Evolutionary conservation across 345 rosid species (phyloP).

Genomic region (Brassica cretica): DNA sequence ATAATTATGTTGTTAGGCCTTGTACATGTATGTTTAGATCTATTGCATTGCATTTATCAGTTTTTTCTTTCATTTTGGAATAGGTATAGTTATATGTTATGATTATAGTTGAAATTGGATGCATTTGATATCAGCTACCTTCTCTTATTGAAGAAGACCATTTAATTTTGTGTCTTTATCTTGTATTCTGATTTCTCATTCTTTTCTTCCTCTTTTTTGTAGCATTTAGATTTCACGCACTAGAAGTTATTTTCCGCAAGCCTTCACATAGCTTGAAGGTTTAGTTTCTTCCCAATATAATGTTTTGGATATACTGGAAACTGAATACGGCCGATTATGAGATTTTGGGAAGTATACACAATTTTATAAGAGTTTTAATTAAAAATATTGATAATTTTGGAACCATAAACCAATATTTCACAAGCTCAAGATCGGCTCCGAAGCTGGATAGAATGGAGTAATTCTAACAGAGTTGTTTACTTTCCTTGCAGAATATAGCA

Average conservation of each 20-base stretch:
- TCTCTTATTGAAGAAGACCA: too few species aligned
- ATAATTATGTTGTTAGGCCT: slow-evolving; percentile 13
- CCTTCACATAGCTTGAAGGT: slow-evolving; percentile 83
- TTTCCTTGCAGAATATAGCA: slow-evolving; percentile 67
- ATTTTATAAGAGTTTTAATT: too few species aligned
- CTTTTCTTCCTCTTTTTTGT: slow-evolving; percentile 37
- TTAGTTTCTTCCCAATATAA: slow-evolving; percentile 17
- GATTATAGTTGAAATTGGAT: not conserved
- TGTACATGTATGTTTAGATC: slow-evolving; percentile 13
- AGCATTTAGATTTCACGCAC: slow-evolving; percentile 92
- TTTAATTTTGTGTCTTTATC: not conserved
- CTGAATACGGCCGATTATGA: too few species aligned
- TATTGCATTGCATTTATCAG: not conserved
- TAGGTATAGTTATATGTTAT: not conserved
- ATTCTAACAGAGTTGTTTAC: slow-evolving; percentile 2
- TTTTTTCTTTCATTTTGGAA: not conserved
- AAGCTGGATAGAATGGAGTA: too few species aligned
- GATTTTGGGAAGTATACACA: too few species aligned
- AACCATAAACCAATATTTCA: too few species aligned
- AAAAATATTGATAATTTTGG: too few species aligned
- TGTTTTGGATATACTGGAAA: not conserved
- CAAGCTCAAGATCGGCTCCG: too few species aligned
- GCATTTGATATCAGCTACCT: not conserved
- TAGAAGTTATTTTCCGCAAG: slow-evolving; percentile 63
- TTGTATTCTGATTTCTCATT: not conserved